Evolutionary conservation across 768 basidiomycete genomes (phyloP).

Genomic region (Naematelia aurantialba): DNA sequence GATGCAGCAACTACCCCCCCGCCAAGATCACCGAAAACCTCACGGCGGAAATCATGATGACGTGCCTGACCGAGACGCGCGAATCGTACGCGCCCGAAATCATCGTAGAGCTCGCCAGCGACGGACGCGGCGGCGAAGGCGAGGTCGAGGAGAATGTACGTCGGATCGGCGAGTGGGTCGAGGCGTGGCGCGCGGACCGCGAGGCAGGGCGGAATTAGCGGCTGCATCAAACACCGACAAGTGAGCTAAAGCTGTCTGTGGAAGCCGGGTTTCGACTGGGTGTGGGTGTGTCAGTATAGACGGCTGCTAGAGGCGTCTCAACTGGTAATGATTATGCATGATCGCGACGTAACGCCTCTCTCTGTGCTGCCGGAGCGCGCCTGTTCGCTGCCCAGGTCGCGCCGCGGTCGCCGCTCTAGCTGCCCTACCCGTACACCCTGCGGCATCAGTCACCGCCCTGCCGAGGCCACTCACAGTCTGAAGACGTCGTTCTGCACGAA

Average conservation of each 20-base stretch:
- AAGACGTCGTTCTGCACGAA: conserved; percentile 90
- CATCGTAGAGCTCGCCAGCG: conserved; percentile 74
- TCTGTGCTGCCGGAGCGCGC: no score
- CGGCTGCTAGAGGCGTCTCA: no score
- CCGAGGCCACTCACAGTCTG: conserved; percentile 55
- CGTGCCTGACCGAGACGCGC: conserved; percentile 81
- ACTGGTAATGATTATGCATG: background rate
- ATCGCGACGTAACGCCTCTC: background rate
- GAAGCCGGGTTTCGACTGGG: no score
- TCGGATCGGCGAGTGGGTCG: conserved; percentile 84
- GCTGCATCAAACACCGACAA: no score
- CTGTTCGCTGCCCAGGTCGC: no score
- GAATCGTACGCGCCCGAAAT: conserved; percentile 81
- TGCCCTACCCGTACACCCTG: conserved; percentile 19
- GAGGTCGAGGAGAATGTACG: conserved; percentile 84
- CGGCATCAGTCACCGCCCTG: background rate
- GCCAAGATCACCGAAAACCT: conserved; percentile 99
- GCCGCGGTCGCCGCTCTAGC: no score
- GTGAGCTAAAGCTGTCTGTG: no score
- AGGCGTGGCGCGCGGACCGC: conserved; percentile 59
- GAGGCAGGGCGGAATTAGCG: conserved; percentile 17
- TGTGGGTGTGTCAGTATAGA: no score
- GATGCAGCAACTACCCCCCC: conserved; percentile 68
- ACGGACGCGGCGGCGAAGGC: conserved; percentile 55
- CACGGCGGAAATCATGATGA: conserved; percentile 95